Evolutionary conservation across 2,329 filamentous ascomycete species (phyloP).

Genomic region (Talaromyces funiculosus): DNA sequence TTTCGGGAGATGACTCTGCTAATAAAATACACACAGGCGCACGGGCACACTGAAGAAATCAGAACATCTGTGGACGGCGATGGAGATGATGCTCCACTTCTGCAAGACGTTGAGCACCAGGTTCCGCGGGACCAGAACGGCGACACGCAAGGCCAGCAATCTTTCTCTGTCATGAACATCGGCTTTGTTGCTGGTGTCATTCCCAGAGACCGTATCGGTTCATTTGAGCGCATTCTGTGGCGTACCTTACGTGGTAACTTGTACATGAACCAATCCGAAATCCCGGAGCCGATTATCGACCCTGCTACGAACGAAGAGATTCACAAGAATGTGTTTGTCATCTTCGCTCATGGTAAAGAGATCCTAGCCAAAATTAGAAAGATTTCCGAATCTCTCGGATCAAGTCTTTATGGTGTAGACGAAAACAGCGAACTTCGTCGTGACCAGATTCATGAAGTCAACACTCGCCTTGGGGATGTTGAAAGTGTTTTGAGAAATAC

Average conservation of each 20-base stretch:
- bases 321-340: slow-evolving; percentile 98
- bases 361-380: slow-evolving; percentile 98
- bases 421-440: slow-evolving; percentile 93
- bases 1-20: neutral
- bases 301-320: slow-evolving; percentile 86
- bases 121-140: slow-evolving; percentile 55
- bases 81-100: slow-evolving; percentile 77
- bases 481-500: slow-evolving; percentile 92
- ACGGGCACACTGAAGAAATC: slow-evolving; percentile 95
- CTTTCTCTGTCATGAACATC: slow-evolving; percentile 97
- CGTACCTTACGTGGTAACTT: slow-evolving; percentile 93
- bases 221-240: slow-evolving; percentile 97
- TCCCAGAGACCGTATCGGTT: slow-evolving; percentile 80
- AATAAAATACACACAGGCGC: slow-evolving; percentile 51
- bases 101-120: slow-evolving; percentile 88
- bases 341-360: slow-evolving; percentile 97
- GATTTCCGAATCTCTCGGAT: slow-evolving; percentile 95
- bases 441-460: slow-evolving; percentile 96
- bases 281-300: slow-evolving; percentile 85
- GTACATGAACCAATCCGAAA: slow-evolving; percentile 99
- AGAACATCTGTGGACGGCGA: slow-evolving; percentile 71
- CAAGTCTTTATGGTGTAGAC: slow-evolving; percentile 92
- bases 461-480: slow-evolving; percentile 83
- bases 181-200: slow-evolving; percentile 98
- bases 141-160: slow-evolving; percentile 63